phyloP scores from a whole-genome alignment of 1,284 basidiomycete genomes.

The Fomes fomentarius region DNA sequence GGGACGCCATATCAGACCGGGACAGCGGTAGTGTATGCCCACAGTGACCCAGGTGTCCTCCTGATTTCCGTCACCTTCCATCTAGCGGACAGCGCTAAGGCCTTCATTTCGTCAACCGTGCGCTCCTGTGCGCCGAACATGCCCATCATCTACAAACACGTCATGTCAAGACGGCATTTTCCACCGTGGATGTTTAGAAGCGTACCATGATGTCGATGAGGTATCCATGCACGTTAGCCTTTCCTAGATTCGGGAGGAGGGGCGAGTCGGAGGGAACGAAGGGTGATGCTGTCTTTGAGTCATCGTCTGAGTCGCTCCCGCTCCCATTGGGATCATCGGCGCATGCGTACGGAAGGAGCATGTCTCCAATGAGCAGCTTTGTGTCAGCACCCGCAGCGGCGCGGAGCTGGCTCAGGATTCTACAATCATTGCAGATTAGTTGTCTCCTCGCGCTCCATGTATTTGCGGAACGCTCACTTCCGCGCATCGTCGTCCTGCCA shows the following conservation, averaged over 20 bases:
- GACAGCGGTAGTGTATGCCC: slow-evolving; percentile 18
- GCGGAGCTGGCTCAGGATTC: slow-evolving; percentile 39
- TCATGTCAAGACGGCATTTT: too few species aligned
- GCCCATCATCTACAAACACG: too few species aligned
- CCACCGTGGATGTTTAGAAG: too few species aligned
- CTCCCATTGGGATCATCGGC: slow-evolving; percentile 4
- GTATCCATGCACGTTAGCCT: slow-evolving; percentile 3
- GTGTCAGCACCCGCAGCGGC: slow-evolving; percentile 45
- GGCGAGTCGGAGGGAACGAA: slow-evolving; percentile 8
- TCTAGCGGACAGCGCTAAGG: slow-evolving; percentile 52
- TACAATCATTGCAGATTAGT: slow-evolving; percentile 5
- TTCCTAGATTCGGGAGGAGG: slow-evolving; percentile 8
- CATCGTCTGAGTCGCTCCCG: slow-evolving; percentile 8
- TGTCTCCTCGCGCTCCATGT: too few species aligned
- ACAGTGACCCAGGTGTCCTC: slow-evolving; percentile 12
- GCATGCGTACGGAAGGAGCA: slow-evolving; percentile 13
- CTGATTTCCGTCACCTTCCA: slow-evolving; percentile 52
- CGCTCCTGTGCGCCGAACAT: too few species aligned
- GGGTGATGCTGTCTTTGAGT: too few species aligned
- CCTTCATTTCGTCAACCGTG: slow-evolving; percentile 64
- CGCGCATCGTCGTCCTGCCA: slow-evolving; percentile 20
- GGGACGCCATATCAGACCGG: slow-evolving; percentile 9
- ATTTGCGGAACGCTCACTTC: background rate
- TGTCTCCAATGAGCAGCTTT: slow-evolving; percentile 63
- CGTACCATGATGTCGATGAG: slow-evolving; percentile 61